These are phyloP conservation scores for Monosporascus ibericus DNA, from an alignment of 2,329 filamentous ascomycete species.

Conservation along the genomic window DNA sequence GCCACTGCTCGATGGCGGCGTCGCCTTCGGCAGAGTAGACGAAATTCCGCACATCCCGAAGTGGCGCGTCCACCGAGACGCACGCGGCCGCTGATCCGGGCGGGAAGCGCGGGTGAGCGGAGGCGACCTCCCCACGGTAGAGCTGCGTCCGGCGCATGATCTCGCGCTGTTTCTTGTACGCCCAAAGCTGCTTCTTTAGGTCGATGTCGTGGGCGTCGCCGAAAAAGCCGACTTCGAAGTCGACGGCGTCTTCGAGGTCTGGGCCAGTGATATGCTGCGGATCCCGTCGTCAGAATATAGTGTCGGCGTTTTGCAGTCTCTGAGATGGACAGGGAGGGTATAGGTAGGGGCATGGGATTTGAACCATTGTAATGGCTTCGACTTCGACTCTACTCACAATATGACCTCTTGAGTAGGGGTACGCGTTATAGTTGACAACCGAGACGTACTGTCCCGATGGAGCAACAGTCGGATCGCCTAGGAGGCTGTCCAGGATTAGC, in stretches of 20 bases:
- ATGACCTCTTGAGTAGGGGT: neutral
- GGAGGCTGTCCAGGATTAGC: neutral
- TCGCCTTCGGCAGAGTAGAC: neutral
- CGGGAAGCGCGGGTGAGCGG: constrained; percentile 33
- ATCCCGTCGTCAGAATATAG: no score
- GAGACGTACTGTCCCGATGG: neutral
- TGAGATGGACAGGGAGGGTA: no score
- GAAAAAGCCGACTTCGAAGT: constrained; percentile 53
- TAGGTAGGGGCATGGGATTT: no score
- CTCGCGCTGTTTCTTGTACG: constrained; percentile 57
- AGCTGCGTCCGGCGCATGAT: constrained; percentile 46
- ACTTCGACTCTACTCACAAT: neutral
- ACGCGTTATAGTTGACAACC: neutral
- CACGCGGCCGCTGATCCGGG: neutral
- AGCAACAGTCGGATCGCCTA: neutral
- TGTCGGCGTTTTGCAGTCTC: no score
- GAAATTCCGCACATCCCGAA: neutral
- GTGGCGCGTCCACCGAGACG: neutral
- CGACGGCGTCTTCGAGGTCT: constrained; percentile 31
- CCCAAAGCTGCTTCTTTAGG: constrained; percentile 50
- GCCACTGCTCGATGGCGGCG: neutral
- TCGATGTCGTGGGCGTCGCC: constrained; percentile 41
- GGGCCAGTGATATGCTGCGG: constrained; percentile 41
- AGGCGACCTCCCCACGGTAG: constrained; percentile 38
- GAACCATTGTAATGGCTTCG: no score